A percentile compares a stretch with the other conserved stretches of the same genome.
Evolutionary conservation across 2,329 filamentous ascomycete species (phyloP).

Genomic region (Neocatenulostroma microsporum): DNA sequence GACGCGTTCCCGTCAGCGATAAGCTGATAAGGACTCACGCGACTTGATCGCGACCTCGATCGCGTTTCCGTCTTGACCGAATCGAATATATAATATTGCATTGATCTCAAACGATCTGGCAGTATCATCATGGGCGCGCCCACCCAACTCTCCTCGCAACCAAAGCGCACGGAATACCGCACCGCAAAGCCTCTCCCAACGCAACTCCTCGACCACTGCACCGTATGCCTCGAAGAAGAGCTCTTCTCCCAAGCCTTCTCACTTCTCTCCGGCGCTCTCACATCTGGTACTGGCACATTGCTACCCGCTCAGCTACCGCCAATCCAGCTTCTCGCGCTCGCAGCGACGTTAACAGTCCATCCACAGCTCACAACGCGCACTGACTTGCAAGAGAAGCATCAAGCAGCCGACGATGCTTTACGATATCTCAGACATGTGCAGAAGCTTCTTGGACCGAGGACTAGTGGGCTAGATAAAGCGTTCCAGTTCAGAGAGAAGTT

Average conservation of each 20-base stretch:
- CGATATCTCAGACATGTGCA: slow-evolving; percentile 63
- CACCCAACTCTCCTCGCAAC: no score
- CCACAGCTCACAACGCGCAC: slow-evolving; percentile 70
- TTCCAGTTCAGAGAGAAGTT: slow-evolving; percentile 53
- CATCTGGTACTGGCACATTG: slow-evolving; percentile 41
- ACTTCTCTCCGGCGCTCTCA: slow-evolving; percentile 58
- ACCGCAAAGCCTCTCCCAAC: slow-evolving; percentile 42
- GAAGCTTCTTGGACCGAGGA: slow-evolving; percentile 58
- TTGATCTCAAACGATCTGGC: no score
- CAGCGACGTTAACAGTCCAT: slow-evolving; percentile 76
- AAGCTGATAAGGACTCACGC: no score
- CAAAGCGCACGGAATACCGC: no score
- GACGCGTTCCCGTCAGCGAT: no score
- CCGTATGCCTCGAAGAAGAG: slow-evolving; percentile 67
- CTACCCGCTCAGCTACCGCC: slow-evolving; percentile 58
- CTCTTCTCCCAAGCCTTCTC: slow-evolving; percentile 44
- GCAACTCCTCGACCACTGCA: slow-evolving; percentile 58
- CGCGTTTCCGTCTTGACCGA: no score
- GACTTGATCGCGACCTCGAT: no score
- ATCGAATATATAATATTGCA: no score
- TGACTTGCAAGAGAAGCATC: slow-evolving; percentile 50
- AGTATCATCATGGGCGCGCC: no score
- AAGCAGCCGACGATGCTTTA: slow-evolving; percentile 59
- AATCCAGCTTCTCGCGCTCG: slow-evolving; percentile 64
- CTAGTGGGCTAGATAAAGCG: slow-evolving; percentile 60